Percentiles rank a stretch among this genome's conserved stretches.
These are phyloP conservation scores for Fusarium globosum DNA, from an alignment of 2,329 filamentous ascomycete genomes.

Conservation along the genomic window DNA sequence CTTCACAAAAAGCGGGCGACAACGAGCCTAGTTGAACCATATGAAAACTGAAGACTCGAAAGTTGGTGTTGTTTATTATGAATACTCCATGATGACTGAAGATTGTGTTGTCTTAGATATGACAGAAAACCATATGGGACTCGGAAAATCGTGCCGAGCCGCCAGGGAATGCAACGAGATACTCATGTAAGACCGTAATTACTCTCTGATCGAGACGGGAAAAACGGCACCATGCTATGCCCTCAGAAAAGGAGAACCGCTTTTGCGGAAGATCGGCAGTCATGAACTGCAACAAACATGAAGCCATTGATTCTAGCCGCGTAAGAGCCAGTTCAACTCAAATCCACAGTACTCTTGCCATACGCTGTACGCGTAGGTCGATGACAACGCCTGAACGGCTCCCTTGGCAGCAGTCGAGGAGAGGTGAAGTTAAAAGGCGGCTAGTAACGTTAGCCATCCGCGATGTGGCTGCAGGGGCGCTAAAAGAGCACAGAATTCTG, in stretches of 20 bases:
- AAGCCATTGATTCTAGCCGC: background rate
- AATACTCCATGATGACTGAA: conserved; percentile 2
- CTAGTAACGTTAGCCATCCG: conserved; percentile 2
- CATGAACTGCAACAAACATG: background rate
- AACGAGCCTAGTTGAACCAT: background rate
- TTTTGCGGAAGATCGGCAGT: conserved; percentile 2
- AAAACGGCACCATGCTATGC: background rate
- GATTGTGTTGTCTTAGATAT: background rate
- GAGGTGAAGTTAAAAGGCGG: background rate
- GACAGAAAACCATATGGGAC: background rate
- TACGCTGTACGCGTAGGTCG: conserved; percentile 12
- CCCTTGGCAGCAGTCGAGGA: background rate
- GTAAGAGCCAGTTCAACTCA: background rate
- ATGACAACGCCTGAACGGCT: background rate
- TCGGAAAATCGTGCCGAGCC: conserved; percentile 21
- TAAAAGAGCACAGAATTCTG: conserved; percentile 13
- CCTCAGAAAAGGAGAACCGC: background rate
- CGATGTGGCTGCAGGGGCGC: conserved; percentile 7
- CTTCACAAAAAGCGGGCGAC: background rate
- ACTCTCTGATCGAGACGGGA: background rate
- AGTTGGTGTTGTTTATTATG: background rate
- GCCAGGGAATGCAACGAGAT: conserved; percentile 31
- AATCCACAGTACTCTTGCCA: background rate
- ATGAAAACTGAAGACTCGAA: background rate
- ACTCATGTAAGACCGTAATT: background rate